Evolutionary conservation across 768 basidiomycete genomes (phyloP), one percentile per base, ranked within the genome.

Genomic region (Lanmaoa rubissima): DNA sequence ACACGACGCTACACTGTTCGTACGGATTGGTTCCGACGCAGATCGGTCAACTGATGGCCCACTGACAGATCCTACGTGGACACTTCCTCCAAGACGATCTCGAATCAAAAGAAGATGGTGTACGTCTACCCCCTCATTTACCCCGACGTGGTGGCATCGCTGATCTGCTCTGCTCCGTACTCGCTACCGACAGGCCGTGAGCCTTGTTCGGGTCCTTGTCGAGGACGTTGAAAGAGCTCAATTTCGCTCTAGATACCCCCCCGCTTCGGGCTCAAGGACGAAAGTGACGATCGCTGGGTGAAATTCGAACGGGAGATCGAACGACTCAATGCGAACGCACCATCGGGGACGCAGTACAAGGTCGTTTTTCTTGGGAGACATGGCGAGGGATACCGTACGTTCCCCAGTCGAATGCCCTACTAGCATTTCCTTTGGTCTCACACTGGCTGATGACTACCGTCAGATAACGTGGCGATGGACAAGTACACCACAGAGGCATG

Each of bases 381-480:
- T 58, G 90, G 90, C 3, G 74, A 90, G 68, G 89, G 88, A 53
- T 82, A 78, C 62, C 88, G 88, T 89, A 68, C 61, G 86, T 74
- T 35, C 8, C n/a, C 34, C 34, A 10, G 34, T 7, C 14, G 21
- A 35, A 28, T 14, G 14, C 10, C 32, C 11, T 12, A 10, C 28
- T 31, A 7, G 28, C 7, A 8, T 31, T 32, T 32, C 24, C 38
- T 10, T 24, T 31, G 14, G 12, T 42, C 32, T 36, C 17, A 88
- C 56, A 79, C 28, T 31, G 28, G 7, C 80, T 58, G 31, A 36
- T 5, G 79, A 83, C 82, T 80, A 76, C 75, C 1, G 19, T 36
- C 46, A 90, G 88, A 92, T 73, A 92, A 92, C 57, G 78, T 87
- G 3, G 89, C 79, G 0, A 82, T 86, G 64, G 71, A 72, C 4